Conservation (phyloP, 192 early-diverging fungal species). For the Gonapodya prolifera region DNA sequence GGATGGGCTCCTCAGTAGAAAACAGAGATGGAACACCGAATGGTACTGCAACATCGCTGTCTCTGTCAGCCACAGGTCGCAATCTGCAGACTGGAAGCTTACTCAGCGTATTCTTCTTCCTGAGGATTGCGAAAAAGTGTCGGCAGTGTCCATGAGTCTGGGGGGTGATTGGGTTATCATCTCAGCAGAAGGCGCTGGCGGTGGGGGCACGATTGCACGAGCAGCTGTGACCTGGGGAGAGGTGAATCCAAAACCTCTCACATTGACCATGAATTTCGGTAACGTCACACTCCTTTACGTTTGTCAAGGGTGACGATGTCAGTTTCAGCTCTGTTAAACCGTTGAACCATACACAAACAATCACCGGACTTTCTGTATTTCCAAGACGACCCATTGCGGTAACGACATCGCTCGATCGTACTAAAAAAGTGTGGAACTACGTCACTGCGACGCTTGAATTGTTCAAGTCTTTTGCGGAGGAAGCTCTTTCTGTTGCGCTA, state of each 20-base stretch:
- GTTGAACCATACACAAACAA: conserved; percentile 37
- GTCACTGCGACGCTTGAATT: conserved; percentile 35
- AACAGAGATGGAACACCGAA: neutral
- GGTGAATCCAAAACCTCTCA: too few species aligned
- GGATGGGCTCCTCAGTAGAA: neutral
- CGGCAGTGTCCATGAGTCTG: neutral
- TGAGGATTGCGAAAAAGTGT: neutral
- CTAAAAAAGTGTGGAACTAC: conserved; percentile 53
- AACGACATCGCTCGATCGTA: conserved; percentile 38
- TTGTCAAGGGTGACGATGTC: neutral
- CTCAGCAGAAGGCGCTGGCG: neutral
- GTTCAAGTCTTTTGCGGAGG: conserved; percentile 50
- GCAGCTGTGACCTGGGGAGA: neutral
- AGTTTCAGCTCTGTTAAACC: conserved; percentile 10
- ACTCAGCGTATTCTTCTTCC: neutral
- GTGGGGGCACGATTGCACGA: neutral
- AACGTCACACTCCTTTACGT: too few species aligned
- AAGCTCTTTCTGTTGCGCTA: conserved; percentile 41
- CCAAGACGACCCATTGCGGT: conserved; percentile 39
- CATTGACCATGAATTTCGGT: too few species aligned
- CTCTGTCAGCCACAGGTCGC: neutral
- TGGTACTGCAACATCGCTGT: neutral
- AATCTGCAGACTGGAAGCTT: neutral
- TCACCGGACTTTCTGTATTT: conserved; percentile 38
- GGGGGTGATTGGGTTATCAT: neutral